These are phyloP conservation scores for Monilinia aucupariae DNA, from an alignment of 2,329 filamentous ascomycete species.

Conservation along the genomic window DNA sequence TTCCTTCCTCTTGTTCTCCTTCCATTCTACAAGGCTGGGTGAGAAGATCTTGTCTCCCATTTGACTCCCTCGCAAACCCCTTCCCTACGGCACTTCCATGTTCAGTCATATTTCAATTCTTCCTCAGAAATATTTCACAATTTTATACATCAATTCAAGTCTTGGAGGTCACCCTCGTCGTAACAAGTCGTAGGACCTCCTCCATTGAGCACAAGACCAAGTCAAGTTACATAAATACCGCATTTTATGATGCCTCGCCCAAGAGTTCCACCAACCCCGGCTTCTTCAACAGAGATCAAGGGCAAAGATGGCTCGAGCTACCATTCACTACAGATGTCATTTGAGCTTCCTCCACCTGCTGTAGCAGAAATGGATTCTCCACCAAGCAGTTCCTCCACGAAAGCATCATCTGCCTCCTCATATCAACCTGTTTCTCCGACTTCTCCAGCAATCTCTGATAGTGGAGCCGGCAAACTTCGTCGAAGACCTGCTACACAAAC, in stretches of 20 bases:
- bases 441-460: slow-evolving; percentile 38
- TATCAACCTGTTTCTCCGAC: slow-evolving; percentile 42
- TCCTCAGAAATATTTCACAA: neutral
- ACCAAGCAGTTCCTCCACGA: slow-evolving; percentile 41
- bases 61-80: neutral
- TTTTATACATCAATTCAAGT: neutral
- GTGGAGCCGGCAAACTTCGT: slow-evolving; percentile 39
- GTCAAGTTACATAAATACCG: slow-evolving; percentile 17
- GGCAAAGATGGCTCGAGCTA: slow-evolving; percentile 62
- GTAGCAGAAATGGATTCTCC: slow-evolving; percentile 47
- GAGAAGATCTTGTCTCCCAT: neutral
- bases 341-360: slow-evolving; percentile 73
- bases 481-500: slow-evolving; percentile 44
- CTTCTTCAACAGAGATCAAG: slow-evolving; percentile 73
- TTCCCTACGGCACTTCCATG: neutral
- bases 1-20: neutral
- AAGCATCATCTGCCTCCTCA: slow-evolving; percentile 45
- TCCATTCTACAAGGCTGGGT: neutral
- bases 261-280: slow-evolving; percentile 67
- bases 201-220: slow-evolving; percentile 14
- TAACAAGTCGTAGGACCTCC: slow-evolving; percentile 1
- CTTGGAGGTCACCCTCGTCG: neutral
- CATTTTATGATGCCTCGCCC: slow-evolving; percentile 56
- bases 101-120: neutral
- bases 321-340: slow-evolving; percentile 60